phyloP scores from a whole-genome alignment of 768 basidiomycete genomes.

The Calocera viscosa region DNA sequence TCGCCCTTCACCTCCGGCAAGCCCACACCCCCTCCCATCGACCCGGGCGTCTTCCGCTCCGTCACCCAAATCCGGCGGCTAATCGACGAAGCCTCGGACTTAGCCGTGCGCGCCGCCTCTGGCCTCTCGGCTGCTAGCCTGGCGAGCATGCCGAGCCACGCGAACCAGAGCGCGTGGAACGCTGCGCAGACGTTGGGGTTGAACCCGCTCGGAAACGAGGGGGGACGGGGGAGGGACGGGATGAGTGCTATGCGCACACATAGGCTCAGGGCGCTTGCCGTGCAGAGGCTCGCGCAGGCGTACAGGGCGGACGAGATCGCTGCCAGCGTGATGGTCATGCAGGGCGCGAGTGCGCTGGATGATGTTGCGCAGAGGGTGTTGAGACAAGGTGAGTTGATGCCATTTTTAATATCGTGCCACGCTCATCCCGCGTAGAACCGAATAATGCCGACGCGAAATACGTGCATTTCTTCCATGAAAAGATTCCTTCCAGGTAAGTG shows the following conservation, averaged over 20 bases:
- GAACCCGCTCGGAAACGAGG: slow-evolving; percentile 41
- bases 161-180: slow-evolving; percentile 40
- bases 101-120: slow-evolving; percentile 77
- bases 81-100: slow-evolving; percentile 80
- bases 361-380: slow-evolving; percentile 83
- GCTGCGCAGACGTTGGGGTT: slow-evolving; percentile 52
- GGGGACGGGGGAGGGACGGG: slow-evolving; percentile 50
- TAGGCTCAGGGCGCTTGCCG: slow-evolving; percentile 63
- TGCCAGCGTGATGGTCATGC: slow-evolving; percentile 90
- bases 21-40: slow-evolving; percentile 72
- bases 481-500: slow-evolving; percentile 77
- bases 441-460: slow-evolving; percentile 68
- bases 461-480: slow-evolving; percentile 90
- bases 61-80: slow-evolving; percentile 62
- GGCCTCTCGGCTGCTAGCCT: slow-evolving; percentile 66
- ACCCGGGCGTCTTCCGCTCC: slow-evolving; percentile 73
- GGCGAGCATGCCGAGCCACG: slow-evolving; percentile 41
- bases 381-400: slow-evolving; percentile 40
- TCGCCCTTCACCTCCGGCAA: slow-evolving; percentile 34
- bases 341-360: slow-evolving; percentile 83
- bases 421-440: too few relatives aligned
- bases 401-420: too few relatives aligned
- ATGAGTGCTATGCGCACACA: slow-evolving; percentile 83
- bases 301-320: slow-evolving; percentile 85
- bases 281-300: slow-evolving; percentile 75